Base-by-base conservation (phyloP, 139 green algal genomes). In the Yamagishiella unicocca region DNA sequence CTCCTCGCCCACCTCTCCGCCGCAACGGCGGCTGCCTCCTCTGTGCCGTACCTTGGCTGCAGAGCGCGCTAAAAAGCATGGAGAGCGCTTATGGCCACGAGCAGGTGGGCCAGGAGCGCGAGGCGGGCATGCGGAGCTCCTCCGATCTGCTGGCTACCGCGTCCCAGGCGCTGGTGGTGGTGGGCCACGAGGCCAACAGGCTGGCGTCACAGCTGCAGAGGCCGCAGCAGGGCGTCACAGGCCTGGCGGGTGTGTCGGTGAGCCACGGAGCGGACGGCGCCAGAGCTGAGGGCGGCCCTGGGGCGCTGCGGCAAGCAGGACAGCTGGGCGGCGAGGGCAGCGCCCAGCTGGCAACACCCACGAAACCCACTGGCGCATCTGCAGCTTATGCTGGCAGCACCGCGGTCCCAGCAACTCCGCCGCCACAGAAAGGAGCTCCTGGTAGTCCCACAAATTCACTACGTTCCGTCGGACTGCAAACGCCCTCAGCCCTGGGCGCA, bases 51-150 rank as follows among this genome's bases (percentile, higher is more conserved):
- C 70, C 42, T 10, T 58, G 21, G 27, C 45, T 50, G 25, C 81
- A 87, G 81, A 79, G 64, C 66, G 81, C 81, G 22, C 81, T 87
- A 5, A 87, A 87, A 45, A 38, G 22, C 43, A 87, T 87, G 81
- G 81, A 87, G 81, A 78, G 64, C 64, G 81, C 66, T 31, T 68
- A 55, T 66, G 81, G 81, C 33, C 40, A 70, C 45, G 81, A 87
- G 81, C 81, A 87, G 64, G 43, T 22, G 43, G 43, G 66, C 45
- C 19, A 29, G n/a, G 81, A 87, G 46, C 45, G 81, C 12, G 79
- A 85, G 79, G 79, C 79, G 27, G 61, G 61, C 10, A 6, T 75
- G 40, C 79, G 79, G 25, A 14, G 4, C 40, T n/a, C 61, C 27
- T 25, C 35, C 29, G 61, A 76, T 61, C 79, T 85, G 50, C 79